Conservation (phyloP, 331 rosid genomes). For the Malus hybrid region DNA sequence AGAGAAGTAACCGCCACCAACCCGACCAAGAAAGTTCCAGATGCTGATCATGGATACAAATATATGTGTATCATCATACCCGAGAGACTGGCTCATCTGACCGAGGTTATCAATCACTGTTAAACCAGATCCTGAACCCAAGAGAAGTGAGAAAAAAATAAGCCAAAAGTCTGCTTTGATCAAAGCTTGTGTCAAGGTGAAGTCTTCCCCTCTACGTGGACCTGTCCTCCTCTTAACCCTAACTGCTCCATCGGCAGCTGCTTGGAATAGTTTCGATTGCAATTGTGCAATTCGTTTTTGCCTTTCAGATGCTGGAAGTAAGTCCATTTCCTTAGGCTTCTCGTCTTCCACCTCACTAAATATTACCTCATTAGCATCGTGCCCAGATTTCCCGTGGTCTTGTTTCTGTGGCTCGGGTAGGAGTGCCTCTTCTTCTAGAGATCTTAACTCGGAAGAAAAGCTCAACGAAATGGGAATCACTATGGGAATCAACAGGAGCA, state of each 20-base stretch:
- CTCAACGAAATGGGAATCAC: conserved; percentile 22
- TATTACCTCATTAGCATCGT: conserved; percentile 18
- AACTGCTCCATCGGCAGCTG: conserved; percentile 48
- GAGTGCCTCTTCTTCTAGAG: conserved; percentile 24
- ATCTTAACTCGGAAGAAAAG: conserved; percentile 3
- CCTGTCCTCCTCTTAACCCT: conserved; percentile 36
- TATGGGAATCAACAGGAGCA: conserved; percentile 16
- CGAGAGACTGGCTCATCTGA: conserved; percentile 36
- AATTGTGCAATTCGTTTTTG: conserved; percentile 25
- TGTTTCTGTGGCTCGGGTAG: conserved; percentile 13
- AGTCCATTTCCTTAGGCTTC: conserved; percentile 29
- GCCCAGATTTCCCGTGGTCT: conserved; percentile 12
- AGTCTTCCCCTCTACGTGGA: conserved; percentile 35
- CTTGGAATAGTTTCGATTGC: conserved; percentile 26
- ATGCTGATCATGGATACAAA: conserved; percentile 45
- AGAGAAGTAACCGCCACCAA: conserved; percentile 42
- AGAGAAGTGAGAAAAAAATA: conserved; percentile 31
- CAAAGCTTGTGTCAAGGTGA: conserved; percentile 41
- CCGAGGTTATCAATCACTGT: conserved; percentile 46
- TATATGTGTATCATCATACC: conserved; percentile 26
- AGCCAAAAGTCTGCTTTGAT: conserved; percentile 48
- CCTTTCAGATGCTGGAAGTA: conserved; percentile 28
- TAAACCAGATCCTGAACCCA: conserved; percentile 44
- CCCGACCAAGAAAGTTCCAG: conserved; percentile 55
- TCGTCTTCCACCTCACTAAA: conserved; percentile 35